Conservation (phyloP, 1,284 basidiomycete genomes). For the Cryptococcus depauperatus region DNA sequence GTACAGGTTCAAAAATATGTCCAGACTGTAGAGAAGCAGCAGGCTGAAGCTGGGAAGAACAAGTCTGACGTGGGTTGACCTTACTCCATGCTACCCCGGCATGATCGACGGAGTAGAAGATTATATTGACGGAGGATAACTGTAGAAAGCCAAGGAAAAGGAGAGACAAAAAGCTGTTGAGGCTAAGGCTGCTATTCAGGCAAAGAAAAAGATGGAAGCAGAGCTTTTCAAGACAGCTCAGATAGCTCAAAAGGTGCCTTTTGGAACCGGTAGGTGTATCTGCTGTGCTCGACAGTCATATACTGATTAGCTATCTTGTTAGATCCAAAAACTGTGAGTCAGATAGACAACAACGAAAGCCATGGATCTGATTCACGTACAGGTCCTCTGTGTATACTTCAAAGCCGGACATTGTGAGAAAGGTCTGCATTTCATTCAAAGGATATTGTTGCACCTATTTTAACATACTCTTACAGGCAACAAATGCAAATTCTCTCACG, state of each 20-base stretch:
- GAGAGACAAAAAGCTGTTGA: slow-evolving; percentile 70
- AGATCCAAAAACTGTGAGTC: slow-evolving; percentile 68
- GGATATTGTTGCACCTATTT: too few relatives aligned
- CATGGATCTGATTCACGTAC: background rate
- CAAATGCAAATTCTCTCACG: slow-evolving; percentile 96
- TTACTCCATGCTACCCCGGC: too few relatives aligned
- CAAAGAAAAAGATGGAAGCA: slow-evolving; percentile 73
- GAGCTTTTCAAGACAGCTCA: slow-evolving; percentile 61
- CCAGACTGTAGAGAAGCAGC: slow-evolving; percentile 66
- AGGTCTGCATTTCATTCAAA: slow-evolving; percentile 44
- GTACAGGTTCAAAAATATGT: slow-evolving; percentile 86
- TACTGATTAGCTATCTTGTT: slow-evolving; percentile 1
- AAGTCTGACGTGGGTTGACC: slow-evolving; percentile 53
- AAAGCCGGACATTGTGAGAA: slow-evolving; percentile 86
- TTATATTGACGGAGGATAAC: background rate
- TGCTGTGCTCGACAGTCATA: background rate
- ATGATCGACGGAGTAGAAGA: background rate
- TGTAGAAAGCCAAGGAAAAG: slow-evolving; percentile 61
- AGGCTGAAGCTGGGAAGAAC: slow-evolving; percentile 61
- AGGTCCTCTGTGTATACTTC: slow-evolving; percentile 73
- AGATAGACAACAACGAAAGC: background rate
- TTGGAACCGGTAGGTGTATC: slow-evolving; percentile 59
- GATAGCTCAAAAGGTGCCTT: slow-evolving; percentile 71
- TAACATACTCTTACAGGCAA: slow-evolving; percentile 40
- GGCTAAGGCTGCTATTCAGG: slow-evolving; percentile 70